phyloP scores from a whole-genome alignment of 1,284 basidiomycete genomes.

The Marasmius sp. region DNA sequence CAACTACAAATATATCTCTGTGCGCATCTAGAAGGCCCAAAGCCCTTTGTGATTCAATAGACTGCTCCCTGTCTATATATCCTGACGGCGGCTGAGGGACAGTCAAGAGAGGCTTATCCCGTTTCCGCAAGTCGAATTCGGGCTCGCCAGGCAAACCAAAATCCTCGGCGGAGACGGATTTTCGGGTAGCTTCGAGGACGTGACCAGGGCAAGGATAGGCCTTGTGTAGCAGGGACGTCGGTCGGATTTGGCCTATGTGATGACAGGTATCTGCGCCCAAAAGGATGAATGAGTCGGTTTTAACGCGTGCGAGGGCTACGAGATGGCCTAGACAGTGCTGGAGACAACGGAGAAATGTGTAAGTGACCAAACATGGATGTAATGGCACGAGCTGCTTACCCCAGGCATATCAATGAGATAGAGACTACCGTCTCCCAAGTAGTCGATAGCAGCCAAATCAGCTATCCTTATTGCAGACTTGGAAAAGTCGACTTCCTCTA shows the following conservation, averaged over 20 bases:
- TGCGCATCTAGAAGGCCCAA: conserved; percentile 20
- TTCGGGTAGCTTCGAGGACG: conserved; percentile 11
- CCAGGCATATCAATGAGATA: conserved; percentile 23
- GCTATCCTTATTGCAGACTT: conserved; percentile 17
- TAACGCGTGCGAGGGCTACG: conserved; percentile 21
- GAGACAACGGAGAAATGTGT: not conserved
- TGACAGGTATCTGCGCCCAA: conserved; percentile 22
- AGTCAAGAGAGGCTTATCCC: conserved; percentile 14
- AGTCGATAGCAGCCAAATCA: conserved; percentile 18
- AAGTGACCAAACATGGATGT: not conserved
- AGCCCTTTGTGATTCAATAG: conserved; percentile 2
- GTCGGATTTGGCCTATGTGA: conserved; percentile 22
- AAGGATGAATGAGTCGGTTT: conserved; percentile 19
- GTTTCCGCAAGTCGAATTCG: conserved; percentile 12
- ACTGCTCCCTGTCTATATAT: conserved; percentile 1
- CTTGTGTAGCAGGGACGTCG: conserved; percentile 13
- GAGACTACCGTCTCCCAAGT: conserved; percentile 23
- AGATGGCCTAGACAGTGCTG: conserved; percentile 18
- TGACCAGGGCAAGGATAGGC: conserved; percentile 16
- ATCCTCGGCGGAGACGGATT: conserved; percentile 12
- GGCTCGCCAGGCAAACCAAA: conserved; percentile 2
- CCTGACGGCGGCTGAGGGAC: conserved; percentile 1
- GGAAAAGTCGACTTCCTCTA: conserved; percentile 16
- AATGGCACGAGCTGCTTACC: conserved; percentile 4
- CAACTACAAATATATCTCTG: conserved; percentile 19